Evolutionary conservation across 2,329 filamentous ascomycete genomes (phyloP).

Genomic region (Aspergillus sp.): DNA sequence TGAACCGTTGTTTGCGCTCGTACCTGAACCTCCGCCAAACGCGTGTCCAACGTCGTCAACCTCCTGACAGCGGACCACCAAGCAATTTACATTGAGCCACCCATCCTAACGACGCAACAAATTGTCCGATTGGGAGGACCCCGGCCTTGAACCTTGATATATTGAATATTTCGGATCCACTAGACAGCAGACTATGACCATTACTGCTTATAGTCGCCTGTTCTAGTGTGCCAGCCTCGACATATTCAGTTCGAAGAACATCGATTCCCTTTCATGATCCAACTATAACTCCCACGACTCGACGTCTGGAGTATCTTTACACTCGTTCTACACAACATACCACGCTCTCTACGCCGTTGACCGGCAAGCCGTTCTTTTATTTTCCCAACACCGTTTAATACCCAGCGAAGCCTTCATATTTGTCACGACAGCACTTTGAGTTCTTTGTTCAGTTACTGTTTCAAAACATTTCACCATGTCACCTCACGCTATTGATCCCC

Average conservation of each 20-base stretch:
- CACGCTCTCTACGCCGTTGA: conserved; percentile 30
- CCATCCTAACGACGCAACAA: conserved; percentile 10
- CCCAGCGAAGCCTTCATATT: conserved; percentile 1
- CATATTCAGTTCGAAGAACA: conserved; percentile 19
- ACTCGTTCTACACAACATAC: conserved; percentile 23
- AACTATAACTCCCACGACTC: conserved; percentile 35
- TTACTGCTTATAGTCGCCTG: conserved; percentile 14
- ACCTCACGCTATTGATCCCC: conserved; percentile 20
- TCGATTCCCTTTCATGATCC: conserved; percentile 24
- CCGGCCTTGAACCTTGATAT: conserved; percentile 9
- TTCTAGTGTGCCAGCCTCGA: conserved; percentile 13
- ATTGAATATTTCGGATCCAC: conserved; percentile 14
- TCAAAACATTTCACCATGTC: conserved; percentile 28
- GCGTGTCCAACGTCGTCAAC: conserved; percentile 20
- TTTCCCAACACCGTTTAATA: conserved; percentile 1
- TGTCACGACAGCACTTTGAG: conserved; percentile 7
- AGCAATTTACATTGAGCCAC: conserved; percentile 10
- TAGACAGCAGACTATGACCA: conserved; percentile 24
- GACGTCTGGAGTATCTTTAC: conserved; percentile 33
- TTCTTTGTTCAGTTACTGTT: not conserved
- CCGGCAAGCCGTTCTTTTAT: conserved; percentile 27
- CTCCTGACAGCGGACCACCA: conserved; percentile 10
- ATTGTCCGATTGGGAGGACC: conserved; percentile 13
- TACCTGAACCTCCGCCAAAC: conserved; percentile 18
- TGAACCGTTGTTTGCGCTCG: conserved; percentile 14